Evolutionary conservation across 2,329 filamentous ascomycete genomes (phyloP).

Genomic region (Rutstroemia sp.): DNA sequence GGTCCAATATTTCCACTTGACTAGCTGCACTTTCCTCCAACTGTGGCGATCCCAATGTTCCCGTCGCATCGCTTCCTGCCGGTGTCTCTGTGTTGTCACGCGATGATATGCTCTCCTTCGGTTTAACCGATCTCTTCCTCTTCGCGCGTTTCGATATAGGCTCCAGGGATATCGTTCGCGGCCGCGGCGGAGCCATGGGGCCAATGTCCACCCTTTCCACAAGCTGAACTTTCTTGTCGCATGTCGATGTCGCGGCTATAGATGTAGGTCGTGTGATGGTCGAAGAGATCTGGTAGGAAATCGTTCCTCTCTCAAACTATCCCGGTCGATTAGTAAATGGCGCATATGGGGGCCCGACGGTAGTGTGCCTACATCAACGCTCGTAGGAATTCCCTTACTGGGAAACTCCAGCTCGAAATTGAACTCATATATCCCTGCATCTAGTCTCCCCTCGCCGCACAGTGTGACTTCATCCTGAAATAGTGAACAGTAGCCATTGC

Average conservation of each 20-base stretch:
- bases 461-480: slow-evolving; percentile 78
- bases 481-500: slow-evolving; percentile 70
- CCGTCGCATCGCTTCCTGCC: slow-evolving; percentile 19
- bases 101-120: slow-evolving; percentile 13
- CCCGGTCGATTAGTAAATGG: slow-evolving; percentile 1
- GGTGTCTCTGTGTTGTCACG: slow-evolving; percentile 19
- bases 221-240: slow-evolving; percentile 73
- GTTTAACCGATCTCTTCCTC: slow-evolving; percentile 32
- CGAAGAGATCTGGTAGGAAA: slow-evolving; percentile 84
- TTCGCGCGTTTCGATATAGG: slow-evolving; percentile 68
- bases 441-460: slow-evolving; percentile 69
- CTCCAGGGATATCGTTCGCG: slow-evolving; percentile 79
- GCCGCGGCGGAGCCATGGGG: slow-evolving; percentile 62
- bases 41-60: slow-evolving; percentile 17
- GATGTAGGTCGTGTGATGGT: slow-evolving; percentile 84
- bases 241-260: slow-evolving; percentile 71
- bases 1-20: slow-evolving; percentile 29
- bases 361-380: slow-evolving; percentile 70
- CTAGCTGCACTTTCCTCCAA: slow-evolving; percentile 27
- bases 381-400: slow-evolving; percentile 68
- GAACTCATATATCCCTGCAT: slow-evolving; percentile 71
- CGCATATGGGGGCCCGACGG: not conserved
- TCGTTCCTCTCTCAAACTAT: slow-evolving; percentile 90
- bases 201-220: slow-evolving; percentile 82
- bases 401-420: slow-evolving; percentile 69